These are phyloP conservation scores for Sextonia rubra DNA, from an alignment of 164 flowering plant genomes.

Conservation along the genomic window DNA sequence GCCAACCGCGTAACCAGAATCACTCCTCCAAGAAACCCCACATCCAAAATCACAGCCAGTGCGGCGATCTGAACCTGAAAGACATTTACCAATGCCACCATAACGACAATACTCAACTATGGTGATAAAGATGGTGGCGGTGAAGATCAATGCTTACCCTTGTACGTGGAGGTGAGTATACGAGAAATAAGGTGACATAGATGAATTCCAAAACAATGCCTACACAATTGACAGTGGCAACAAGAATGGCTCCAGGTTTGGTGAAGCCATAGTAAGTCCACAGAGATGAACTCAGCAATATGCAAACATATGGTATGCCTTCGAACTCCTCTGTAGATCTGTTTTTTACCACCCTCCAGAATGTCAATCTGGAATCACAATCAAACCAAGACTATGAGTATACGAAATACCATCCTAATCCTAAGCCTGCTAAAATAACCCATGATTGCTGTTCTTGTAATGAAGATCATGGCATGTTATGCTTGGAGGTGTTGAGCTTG, in stretches of 20 bases:
- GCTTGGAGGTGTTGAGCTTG: background rate
- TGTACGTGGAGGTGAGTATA: conserved; percentile 45
- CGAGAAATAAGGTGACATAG: conserved; percentile 56
- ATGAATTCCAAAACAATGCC: conserved; percentile 50
- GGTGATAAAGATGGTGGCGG: background rate
- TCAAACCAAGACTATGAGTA: background rate
- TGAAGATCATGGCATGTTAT: background rate
- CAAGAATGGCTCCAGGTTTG: conserved; percentile 57
- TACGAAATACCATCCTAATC: background rate
- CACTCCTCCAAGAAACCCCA: conserved; percentile 44
- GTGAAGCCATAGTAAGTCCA: conserved; percentile 74
- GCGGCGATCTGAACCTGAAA: conserved; percentile 37
- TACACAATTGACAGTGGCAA: conserved; percentile 55
- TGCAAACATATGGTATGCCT: conserved; percentile 56
- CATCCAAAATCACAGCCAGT: conserved; percentile 35
- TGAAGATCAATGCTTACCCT: conserved; percentile 32
- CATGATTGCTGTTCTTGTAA: background rate
- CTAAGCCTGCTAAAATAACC: background rate
- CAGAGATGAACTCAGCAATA: conserved; percentile 51
- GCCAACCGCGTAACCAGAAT: conserved; percentile 39
- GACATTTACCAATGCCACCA: background rate
- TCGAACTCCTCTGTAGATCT: conserved; percentile 63
- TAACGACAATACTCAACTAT: background rate
- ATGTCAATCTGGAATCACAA: conserved; percentile 32
- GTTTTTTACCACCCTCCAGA: conserved; percentile 48